Evolutionary conservation across 2,329 filamentous ascomycete genomes (phyloP).

Genomic region (Ophiostoma quercus): DNA sequence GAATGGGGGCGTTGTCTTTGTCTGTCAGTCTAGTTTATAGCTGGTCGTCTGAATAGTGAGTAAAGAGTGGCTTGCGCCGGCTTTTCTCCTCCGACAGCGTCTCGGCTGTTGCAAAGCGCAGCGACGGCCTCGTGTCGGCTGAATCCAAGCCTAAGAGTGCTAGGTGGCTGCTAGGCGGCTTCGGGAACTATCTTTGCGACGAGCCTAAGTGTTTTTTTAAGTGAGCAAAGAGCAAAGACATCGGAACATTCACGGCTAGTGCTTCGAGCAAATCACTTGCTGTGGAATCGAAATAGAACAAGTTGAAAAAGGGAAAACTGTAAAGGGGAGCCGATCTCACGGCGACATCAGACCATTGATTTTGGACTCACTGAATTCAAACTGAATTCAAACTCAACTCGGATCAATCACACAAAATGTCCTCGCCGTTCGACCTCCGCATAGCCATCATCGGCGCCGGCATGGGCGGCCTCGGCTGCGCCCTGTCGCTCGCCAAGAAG

Average conservation of each 20-base stretch:
- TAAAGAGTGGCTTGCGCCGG: background rate
- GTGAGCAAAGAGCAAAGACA: background rate
- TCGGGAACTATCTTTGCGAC: background rate
- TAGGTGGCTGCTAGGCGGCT: background rate
- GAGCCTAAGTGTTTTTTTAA: background rate
- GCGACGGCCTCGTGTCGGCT: conserved; percentile 1
- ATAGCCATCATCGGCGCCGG: conserved; percentile 43
- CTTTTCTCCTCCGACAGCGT: background rate
- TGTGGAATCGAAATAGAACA: background rate
- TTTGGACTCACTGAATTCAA: too few relatives aligned
- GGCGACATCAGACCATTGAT: too few relatives aligned
- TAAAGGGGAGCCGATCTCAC: background rate
- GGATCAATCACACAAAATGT: background rate
- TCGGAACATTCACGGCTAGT: background rate
- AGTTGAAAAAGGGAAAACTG: background rate
- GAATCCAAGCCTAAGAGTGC: background rate
- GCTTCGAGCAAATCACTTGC: background rate
- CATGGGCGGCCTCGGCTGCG: conserved; percentile 71
- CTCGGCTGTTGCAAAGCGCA: conserved; percentile 4
- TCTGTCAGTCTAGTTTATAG: background rate
- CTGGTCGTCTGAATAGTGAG: background rate
- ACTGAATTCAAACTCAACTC: too few relatives aligned
- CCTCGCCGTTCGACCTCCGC: conserved; percentile 28
- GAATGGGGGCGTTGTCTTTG: background rate
- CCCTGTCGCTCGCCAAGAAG: conserved; percentile 67